A percentile compares a stretch with the other conserved stretches of the same genome.
Conservation (phyloP, 2,329 filamentous ascomycete genomes). For the Aspergillus cejpii region DNA sequence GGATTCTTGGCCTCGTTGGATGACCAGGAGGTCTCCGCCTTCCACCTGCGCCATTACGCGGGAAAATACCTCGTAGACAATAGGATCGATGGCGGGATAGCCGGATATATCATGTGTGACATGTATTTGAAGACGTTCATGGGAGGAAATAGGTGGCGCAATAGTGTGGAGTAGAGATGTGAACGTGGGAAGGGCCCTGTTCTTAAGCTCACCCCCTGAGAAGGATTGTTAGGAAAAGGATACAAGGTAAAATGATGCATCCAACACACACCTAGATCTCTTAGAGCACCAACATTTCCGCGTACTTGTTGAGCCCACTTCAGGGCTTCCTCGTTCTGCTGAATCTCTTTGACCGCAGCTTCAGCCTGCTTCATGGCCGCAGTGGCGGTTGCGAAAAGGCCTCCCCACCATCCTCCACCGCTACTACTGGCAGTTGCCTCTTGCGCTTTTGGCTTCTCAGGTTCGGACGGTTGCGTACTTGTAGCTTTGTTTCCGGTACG, state of each 20-base stretch:
- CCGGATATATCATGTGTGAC: constrained; percentile 92
- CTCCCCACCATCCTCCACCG: constrained; percentile 85
- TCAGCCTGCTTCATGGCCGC: constrained; percentile 79
- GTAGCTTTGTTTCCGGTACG: constrained; percentile 66
- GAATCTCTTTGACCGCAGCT: constrained; percentile 86
- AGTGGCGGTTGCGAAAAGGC: constrained; percentile 70
- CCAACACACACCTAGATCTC: constrained; percentile 59
- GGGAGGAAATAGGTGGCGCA: constrained; percentile 90
- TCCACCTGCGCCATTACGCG: constrained; percentile 99
- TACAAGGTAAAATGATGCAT: neutral
- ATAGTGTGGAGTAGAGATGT: constrained; percentile 91
- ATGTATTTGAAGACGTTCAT: constrained; percentile 94
- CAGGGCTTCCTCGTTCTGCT: constrained; percentile 92
- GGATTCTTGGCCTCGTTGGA: constrained; percentile 86
- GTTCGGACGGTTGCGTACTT: constrained; percentile 34
- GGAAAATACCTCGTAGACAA: constrained; percentile 86
- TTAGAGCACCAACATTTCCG: constrained; percentile 75
- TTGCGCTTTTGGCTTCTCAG: constrained; percentile 43
- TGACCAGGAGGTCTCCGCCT: constrained; percentile 86
- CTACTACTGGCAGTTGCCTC: constrained; percentile 42
- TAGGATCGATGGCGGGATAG: constrained; percentile 87
- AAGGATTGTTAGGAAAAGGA: constrained; percentile 6
- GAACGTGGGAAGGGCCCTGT: constrained; percentile 86
- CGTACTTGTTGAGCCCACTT: constrained; percentile 92
- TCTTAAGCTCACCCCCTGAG: constrained; percentile 75